Percentiles rank a stretch among this genome's conserved stretches.
Conservation (phyloP, 306 rosid genomes). For the Hippophae rhamnoides region DNA sequence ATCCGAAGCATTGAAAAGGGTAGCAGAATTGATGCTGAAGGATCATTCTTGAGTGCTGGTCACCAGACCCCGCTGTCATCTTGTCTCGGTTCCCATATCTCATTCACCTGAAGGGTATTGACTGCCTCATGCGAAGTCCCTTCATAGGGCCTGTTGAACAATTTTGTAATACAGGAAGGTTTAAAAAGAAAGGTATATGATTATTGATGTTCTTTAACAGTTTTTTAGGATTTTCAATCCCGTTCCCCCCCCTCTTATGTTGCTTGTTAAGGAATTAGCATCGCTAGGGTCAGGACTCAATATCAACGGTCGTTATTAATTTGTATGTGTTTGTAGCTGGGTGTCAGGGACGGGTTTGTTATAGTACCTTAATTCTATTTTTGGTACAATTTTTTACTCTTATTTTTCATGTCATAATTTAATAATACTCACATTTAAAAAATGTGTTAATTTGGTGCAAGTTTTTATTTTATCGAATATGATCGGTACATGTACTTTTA, state of each 20-base stretch:
- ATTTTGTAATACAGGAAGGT: constrained; percentile 8
- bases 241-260: neutral
- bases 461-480: too few relatives aligned
- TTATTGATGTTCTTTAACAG: constrained; percentile 3
- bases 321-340: too few relatives aligned
- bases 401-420: too few relatives aligned
- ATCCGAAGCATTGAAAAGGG: constrained; percentile 57
- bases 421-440: too few relatives aligned
- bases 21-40: constrained; percentile 51
- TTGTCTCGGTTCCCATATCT: neutral
- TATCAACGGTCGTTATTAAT: too few relatives aligned
- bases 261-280: constrained; percentile 1
- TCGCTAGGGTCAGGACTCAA: neutral
- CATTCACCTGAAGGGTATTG: neutral
- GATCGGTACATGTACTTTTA: too few relatives aligned
- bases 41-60: constrained; percentile 25
- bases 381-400: too few relatives aligned
- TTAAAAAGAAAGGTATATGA: neutral
- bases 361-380: too few relatives aligned
- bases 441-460: too few relatives aligned
- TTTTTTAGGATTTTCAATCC: constrained; percentile 2
- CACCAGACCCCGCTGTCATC: neutral
- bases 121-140: neutral
- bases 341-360: too few relatives aligned
- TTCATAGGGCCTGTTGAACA: constrained; percentile 9